Evolutionary conservation across 805 yeast species (phyloP).

Genomic region (Candida michaelii): DNA sequence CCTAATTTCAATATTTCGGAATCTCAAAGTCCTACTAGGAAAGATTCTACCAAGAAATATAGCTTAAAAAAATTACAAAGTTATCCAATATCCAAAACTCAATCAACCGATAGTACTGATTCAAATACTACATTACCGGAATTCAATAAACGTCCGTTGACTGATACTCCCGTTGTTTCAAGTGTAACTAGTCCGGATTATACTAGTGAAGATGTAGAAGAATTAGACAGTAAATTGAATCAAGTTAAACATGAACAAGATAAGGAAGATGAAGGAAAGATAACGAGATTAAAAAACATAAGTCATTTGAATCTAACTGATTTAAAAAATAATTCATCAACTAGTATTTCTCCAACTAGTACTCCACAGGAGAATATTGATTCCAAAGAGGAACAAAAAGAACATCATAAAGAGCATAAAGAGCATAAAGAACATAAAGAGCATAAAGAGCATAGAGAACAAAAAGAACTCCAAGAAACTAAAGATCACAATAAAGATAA

Average conservation of each 20-base stretch:
- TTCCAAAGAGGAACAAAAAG: neutral
- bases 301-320: constrained; percentile 42
- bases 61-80: constrained; percentile 17
- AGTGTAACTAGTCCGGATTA: constrained; percentile 53
- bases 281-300: constrained; percentile 27
- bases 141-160: constrained; percentile 69
- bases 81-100: constrained; percentile 18
- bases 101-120: constrained; percentile 17
- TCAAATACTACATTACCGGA: constrained; percentile 40
- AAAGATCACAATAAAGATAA: neutral
- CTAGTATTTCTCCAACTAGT: constrained; percentile 21
- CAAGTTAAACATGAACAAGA: constrained; percentile 11
- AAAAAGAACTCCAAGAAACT: neutral
- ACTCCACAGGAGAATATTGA: neutral
- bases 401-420: no score
- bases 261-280: constrained; percentile 19
- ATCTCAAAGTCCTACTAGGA: constrained; percentile 1
- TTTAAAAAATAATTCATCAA: constrained; percentile 20
- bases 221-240: constrained; percentile 13
- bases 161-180: constrained; percentile 72
- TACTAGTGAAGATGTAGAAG: constrained; percentile 31
- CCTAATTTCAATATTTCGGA: neutral
- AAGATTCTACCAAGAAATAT: constrained; percentile 8
- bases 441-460: neutral
- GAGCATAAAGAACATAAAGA: neutral